phyloP scores from a whole-genome alignment of 768 basidiomycete genomes.

The Leccinum longicurvipes region DNA sequence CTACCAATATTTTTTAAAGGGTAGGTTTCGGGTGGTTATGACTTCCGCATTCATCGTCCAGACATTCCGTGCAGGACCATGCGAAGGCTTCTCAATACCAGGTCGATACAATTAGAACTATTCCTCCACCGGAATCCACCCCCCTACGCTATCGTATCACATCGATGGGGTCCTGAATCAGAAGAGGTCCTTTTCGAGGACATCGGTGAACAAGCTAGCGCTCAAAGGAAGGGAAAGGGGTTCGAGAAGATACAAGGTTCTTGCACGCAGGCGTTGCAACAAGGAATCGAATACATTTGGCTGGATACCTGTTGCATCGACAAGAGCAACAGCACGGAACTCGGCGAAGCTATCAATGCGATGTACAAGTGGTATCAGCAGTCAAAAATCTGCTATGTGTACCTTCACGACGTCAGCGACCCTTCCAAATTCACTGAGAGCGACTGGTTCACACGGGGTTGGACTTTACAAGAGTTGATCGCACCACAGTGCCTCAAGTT shows the following conservation, averaged over 20 bases:
- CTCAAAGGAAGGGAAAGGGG: slow-evolving; percentile 16
- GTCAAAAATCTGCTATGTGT: slow-evolving; percentile 26
- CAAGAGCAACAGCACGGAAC: slow-evolving; percentile 25
- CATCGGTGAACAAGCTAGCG: slow-evolving; percentile 14
- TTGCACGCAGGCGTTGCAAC: slow-evolving; percentile 15
- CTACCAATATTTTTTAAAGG: background rate
- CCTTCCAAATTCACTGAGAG: slow-evolving; percentile 16
- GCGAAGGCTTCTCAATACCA: slow-evolving; percentile 24
- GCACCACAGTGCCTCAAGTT: slow-evolving; percentile 28
- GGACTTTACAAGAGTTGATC: slow-evolving; percentile 31
- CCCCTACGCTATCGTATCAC: slow-evolving; percentile 27
- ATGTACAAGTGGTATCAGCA: slow-evolving; percentile 35
- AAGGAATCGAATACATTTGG: slow-evolving; percentile 27
- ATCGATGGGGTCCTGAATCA: slow-evolving; percentile 22
- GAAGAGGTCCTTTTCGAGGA: slow-evolving; percentile 25
- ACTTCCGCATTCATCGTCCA: background rate
- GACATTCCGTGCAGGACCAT: slow-evolving; percentile 11
- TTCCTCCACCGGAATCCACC: background rate
- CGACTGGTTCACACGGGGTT: slow-evolving; percentile 32
- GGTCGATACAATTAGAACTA: slow-evolving; percentile 15
- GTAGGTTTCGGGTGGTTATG: slow-evolving; percentile 1
- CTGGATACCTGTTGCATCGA: slow-evolving; percentile 35
- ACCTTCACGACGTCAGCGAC: slow-evolving; percentile 25
- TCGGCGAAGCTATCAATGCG: slow-evolving; percentile 29
- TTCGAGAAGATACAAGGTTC: slow-evolving; percentile 21